Conservation (phyloP, 2,329 filamentous ascomycete genomes). For the Pyricularia sp. region DNA sequence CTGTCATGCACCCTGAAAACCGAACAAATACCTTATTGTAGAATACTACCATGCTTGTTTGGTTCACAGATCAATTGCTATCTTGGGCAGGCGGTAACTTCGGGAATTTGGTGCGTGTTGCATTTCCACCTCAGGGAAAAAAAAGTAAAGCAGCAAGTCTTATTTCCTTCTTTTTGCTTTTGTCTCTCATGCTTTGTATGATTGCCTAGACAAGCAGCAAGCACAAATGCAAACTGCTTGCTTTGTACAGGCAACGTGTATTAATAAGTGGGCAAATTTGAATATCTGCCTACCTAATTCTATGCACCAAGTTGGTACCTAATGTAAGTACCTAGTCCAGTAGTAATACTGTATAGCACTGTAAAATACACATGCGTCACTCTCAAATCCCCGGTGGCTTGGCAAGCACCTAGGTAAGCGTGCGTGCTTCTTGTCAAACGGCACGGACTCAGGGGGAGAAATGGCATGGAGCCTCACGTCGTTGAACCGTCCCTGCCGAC, state of each 20-base stretch:
- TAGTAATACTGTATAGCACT: not conserved
- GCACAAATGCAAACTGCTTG: not conserved
- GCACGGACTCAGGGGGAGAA: not conserved
- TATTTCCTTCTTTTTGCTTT: not conserved
- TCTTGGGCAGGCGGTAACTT: not conserved
- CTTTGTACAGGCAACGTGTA: not conserved
- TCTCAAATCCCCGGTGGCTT: not conserved
- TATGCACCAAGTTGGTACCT: not conserved
- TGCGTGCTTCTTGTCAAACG: not conserved
- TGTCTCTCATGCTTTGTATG: not conserved
- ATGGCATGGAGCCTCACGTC: not conserved
- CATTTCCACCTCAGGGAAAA: not conserved
- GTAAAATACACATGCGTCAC: not conserved
- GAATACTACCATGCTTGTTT: not conserved
- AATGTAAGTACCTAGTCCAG: not conserved
- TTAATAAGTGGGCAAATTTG: not conserved
- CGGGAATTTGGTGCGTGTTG: not conserved
- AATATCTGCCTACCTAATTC: not conserved
- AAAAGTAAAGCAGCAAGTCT: not conserved
- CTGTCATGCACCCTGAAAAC: not conserved
- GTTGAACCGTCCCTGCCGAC: not conserved
- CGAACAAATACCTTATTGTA: not conserved
- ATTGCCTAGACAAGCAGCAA: not conserved
- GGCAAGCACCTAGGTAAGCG: not conserved
- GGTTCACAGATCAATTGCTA: not conserved